phyloP scores from a whole-genome alignment of 139 green algal genomes.

The Haematococcus sp. region DNA sequence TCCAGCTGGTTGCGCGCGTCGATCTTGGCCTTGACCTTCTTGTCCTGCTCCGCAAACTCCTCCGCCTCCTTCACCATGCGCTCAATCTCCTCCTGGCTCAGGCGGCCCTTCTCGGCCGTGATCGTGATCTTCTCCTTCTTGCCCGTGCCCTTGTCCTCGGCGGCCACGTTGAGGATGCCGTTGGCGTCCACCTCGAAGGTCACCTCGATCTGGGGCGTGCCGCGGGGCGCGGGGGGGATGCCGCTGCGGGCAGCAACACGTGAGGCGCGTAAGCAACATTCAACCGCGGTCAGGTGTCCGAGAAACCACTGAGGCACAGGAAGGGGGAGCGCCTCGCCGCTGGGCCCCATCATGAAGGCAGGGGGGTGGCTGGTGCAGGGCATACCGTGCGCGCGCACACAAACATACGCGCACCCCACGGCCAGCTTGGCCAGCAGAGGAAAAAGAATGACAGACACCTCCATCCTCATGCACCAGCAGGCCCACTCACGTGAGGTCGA shows the following conservation, averaged over 20 bases:
- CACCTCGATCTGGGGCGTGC: constrained; percentile 80
- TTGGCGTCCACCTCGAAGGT: constrained; percentile 85
- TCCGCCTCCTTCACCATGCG: constrained; percentile 93
- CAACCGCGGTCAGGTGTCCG: no score
- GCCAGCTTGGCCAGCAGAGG: no score
- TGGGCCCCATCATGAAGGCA: no score
- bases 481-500: constrained; percentile 62
- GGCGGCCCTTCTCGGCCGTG: constrained; percentile 64
- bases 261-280: no score
- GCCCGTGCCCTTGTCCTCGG: constrained; percentile 82
- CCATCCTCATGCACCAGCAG: no score
- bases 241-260: constrained; percentile 43
- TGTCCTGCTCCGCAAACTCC: constrained; percentile 80
- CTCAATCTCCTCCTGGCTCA: constrained; percentile 82
- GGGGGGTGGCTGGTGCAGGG: no score
- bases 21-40: constrained; percentile 50
- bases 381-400: no score
- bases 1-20: constrained; percentile 60
- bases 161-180: constrained; percentile 87
- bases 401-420: no score
- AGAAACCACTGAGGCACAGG: no score
- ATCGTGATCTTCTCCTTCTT: constrained; percentile 86
- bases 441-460: no score
- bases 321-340: no score
- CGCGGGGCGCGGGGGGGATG: constrained; percentile 84